Evolutionary conservation across 106 monocot genomes (phyloP).

Genomic region (Alisma plantagoaquatica): DNA sequence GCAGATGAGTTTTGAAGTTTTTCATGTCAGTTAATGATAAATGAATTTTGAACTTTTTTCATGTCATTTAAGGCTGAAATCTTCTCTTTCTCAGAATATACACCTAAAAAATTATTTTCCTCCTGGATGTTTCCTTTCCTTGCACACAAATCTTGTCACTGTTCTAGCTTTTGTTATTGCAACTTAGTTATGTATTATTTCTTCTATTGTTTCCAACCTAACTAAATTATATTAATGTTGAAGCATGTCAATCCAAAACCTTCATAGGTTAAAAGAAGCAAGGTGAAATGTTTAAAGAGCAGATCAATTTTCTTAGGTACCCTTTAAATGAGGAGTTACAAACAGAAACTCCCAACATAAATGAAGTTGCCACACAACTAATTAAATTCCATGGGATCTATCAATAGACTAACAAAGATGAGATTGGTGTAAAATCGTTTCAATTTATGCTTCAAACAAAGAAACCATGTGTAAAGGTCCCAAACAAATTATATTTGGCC

Average conservation of each 20-base stretch:
- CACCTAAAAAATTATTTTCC: no score
- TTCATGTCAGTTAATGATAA: not conserved
- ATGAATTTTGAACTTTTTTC: no score
- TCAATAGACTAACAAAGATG: conserved; percentile 85
- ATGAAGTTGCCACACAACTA: conserved; percentile 75
- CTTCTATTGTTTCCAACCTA: no score
- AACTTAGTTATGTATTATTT: not conserved
- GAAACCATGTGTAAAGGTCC: conserved; percentile 90
- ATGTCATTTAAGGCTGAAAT: no score
- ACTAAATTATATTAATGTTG: no score
- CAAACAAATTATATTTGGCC: conserved; percentile 78
- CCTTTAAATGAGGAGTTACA: conserved; percentile 86
- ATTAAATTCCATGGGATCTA: conserved; percentile 99
- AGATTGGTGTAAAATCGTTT: conserved; percentile 67
- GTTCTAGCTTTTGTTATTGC: not conserved
- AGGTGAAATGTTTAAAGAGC: conserved; percentile 94
- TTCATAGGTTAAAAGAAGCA: conserved; percentile 72
- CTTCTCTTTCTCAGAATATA: no score
- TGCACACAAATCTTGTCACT: not conserved
- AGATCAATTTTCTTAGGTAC: conserved; percentile 88
- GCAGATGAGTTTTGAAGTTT: not conserved
- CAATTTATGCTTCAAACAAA: conserved; percentile 96
- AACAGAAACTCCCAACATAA: conserved; percentile 77
- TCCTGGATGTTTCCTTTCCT: no score
- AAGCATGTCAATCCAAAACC: conserved; percentile 40